Evolutionary conservation across 2,329 filamentous ascomycete species (phyloP), one percentile per base, ranked within the genome.

Genomic region (Aspergillus sp.): DNA sequence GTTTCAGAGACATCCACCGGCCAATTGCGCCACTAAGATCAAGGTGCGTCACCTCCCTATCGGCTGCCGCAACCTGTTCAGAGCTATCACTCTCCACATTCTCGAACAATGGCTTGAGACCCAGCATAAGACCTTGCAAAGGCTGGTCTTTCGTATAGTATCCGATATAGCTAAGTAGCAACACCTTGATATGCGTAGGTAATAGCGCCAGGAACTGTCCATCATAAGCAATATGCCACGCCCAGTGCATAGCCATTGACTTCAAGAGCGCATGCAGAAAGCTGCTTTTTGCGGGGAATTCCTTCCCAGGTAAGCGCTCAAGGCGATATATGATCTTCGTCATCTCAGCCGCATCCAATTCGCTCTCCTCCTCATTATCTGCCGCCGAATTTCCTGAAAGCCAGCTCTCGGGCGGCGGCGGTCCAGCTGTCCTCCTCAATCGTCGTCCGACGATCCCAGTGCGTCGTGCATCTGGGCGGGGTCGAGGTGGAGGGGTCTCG

Each of bases 141-240:
- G 75, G 74, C 3, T 72, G 69, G n/a, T 75, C 68, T 0, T 77
- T 74, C 1, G 82, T 80, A 67, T 85, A 85, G 15, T 80, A 71
- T 4, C 81, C 79, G 31, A 89, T 68, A 70, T 88, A 89, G 65
- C 82, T 85, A 25, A 89, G 69, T 38, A 89, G 65, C 1, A 80
- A 72, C 63, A 83, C 74, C 66, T 86, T 86, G 6, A 87, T 68
- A 46, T 79, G 77, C 17, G 78, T 72, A 0, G 86, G 84, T 13
- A 89, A 68, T 3, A 82, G 76, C 2, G 79, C 76, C 3, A 89
- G 72, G 54, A 84, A 85, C 19, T 82, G 75, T 59, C 84, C 81
- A 66, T 88, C 85, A 64, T 87, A 86, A 55, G 84, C 80, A 28
- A 83, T 72, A 63, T 89, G 81, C 72, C 82, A 81, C 9, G 79